Evolutionary conservation across 2,329 filamentous ascomycete species (phyloP), one percentile per base, ranked within the genome.

Genomic region (Fusarium nanum): DNA sequence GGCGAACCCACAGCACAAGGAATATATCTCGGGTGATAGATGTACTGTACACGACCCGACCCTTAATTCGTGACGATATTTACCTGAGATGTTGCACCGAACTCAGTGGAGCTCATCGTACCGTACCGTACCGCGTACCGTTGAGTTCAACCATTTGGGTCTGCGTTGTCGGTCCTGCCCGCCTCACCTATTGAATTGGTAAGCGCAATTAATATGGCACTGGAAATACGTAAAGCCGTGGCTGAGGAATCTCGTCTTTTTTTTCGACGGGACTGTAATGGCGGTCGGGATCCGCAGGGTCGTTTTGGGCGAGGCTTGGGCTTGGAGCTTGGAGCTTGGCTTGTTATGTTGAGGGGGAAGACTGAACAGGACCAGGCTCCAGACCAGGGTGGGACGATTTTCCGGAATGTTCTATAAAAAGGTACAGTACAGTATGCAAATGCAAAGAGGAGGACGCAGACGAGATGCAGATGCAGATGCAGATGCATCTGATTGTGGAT

Each of bases 341-440:
- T 37, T 37, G 34, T n/a, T n/a, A 3, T 12, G 34, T 37, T 37
- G 56, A 37, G 37, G 49, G 34, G 41, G 40, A 30, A 30, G 28
- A 30, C 28, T 30, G 28, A 44, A 23, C 25, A 46, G 30, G 42
- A 60, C 47, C 47, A 63, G 52, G 37, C 44, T 55, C 53, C 42
- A 25, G 41, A 55, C 59, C 25, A 47, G 68, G 68, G 55, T 65
- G 48, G 59, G 59, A 61, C 60, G 59, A 61, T 71, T 71, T 70
- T 68, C 68, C 68, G 68, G 64, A 71, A 71, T 58, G 48, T 71
- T 71, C 68, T 71, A 65, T 68, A 69, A 71, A 66, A 71, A 64
- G 68, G 68, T 46, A 60, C 60, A 53, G 68, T 46, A 60, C 60
- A 53, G 49, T 53, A 42, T 53, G 49, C 34, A 53, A 52, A 50